Evolutionary conservation across 2,329 filamentous ascomycete genomes (phyloP).

Genomic region (Chaetomiaceae sp.): DNA sequence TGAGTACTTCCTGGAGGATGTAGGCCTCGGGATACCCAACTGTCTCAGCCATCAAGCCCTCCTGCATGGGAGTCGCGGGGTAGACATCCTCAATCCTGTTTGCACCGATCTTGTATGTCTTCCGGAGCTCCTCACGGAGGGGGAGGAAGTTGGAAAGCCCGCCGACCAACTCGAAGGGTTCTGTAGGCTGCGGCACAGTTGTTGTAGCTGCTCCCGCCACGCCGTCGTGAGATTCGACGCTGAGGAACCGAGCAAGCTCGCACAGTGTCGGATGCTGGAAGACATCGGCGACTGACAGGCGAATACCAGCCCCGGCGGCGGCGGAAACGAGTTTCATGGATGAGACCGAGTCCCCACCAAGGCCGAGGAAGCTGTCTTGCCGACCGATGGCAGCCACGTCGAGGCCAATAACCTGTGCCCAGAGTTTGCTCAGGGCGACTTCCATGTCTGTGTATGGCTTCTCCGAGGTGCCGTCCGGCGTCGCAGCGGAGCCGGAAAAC

Average conservation of each 20-base stretch:
- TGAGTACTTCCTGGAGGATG: slow-evolving; percentile 43
- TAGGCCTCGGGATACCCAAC: slow-evolving; percentile 46
- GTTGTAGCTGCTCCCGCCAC: not conserved
- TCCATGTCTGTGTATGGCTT: too few species aligned
- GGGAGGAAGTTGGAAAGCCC: too few species aligned
- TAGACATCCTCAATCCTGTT: slow-evolving; percentile 45
- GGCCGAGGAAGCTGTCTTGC: slow-evolving; percentile 46
- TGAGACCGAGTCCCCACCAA: slow-evolving; percentile 45
- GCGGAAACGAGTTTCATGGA: slow-evolving; percentile 47
- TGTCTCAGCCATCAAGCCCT: slow-evolving; percentile 49
- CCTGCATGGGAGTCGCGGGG: slow-evolving; percentile 49
- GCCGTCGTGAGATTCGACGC: too few species aligned
- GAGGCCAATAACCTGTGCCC: too few species aligned
- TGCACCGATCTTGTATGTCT: not conserved
- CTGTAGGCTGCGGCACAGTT: slow-evolving; percentile 3
- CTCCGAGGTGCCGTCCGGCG: too few species aligned
- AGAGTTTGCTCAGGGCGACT: too few species aligned
- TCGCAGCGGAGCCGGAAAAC: too few species aligned
- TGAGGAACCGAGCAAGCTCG: too few species aligned
- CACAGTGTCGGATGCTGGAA: slow-evolving; percentile 13
- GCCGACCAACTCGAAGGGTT: slow-evolving; percentile 5
- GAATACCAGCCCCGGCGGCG: slow-evolving; percentile 32
- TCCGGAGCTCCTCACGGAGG: too few species aligned
- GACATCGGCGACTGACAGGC: slow-evolving; percentile 33
- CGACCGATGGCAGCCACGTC: too few species aligned